A percentile compares a stretch with the other conserved stretches of the same genome.
phyloP scores from a whole-genome alignment of 2,329 filamentous ascomycete species.

The Polychaeton citri region DNA sequence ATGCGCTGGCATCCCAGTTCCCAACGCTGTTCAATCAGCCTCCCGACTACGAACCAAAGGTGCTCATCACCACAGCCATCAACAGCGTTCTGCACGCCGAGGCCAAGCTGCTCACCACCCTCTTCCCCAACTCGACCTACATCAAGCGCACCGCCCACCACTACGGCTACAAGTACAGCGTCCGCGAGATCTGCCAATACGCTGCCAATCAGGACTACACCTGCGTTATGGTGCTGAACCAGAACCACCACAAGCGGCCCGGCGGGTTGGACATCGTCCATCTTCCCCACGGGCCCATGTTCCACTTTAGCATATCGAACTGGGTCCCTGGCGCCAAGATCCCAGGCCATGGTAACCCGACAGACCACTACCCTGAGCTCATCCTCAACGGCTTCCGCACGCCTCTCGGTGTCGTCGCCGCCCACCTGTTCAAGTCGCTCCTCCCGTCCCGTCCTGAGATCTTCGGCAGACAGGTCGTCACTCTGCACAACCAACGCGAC shows the following conservation, averaged over 20 bases:
- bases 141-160: slow-evolving; percentile 74
- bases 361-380: slow-evolving; percentile 80
- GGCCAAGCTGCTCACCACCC: slow-evolving; percentile 60
- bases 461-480: slow-evolving; percentile 76
- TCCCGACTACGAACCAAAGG: slow-evolving; percentile 52
- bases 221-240: slow-evolving; percentile 69
- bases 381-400: slow-evolving; percentile 92
- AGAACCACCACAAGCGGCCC: slow-evolving; percentile 74
- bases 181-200: slow-evolving; percentile 80
- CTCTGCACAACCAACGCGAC: slow-evolving; percentile 87
- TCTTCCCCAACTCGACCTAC: slow-evolving; percentile 74
- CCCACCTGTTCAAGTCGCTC: slow-evolving; percentile 66
- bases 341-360: slow-evolving; percentile 80
- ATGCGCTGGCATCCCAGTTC: slow-evolving; percentile 48
- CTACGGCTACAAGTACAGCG: slow-evolving; percentile 79
- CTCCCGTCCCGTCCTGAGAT: slow-evolving; percentile 76
- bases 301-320: slow-evolving; percentile 82
- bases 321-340: slow-evolving; percentile 82
- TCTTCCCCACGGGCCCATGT: slow-evolving; percentile 73
- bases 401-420: slow-evolving; percentile 75
- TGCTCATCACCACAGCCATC: slow-evolving; percentile 81
- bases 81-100: slow-evolving; percentile 80
- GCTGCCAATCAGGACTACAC: slow-evolving; percentile 74
- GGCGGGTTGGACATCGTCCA: slow-evolving; percentile 73
- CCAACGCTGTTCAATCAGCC: slow-evolving; percentile 44